Evolutionary conservation across 495 filamentous ascomycete species (phyloP).

Genomic region (Penicillium verhagenii): DNA sequence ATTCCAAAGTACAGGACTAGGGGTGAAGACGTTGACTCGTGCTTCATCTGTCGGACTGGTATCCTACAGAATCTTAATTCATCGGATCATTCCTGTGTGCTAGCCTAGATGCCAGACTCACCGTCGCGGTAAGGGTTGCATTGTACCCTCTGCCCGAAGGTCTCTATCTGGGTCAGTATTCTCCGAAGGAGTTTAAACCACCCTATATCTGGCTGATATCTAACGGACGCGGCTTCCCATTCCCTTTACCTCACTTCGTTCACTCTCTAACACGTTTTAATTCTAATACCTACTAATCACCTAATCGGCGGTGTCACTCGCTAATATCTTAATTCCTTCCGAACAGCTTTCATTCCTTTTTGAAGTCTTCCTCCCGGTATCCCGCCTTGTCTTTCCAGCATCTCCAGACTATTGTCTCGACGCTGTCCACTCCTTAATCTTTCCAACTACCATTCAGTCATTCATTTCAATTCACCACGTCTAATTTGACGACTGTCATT

Average conservation of each 20-base stretch:
- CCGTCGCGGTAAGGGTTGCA: slow-evolving; percentile 67
- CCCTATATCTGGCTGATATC: slow-evolving; percentile 25
- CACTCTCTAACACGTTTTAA: slow-evolving; percentile 8
- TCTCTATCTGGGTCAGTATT: slow-evolving; percentile 49
- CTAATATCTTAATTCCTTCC: slow-evolving; percentile 45
- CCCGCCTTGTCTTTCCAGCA: slow-evolving; percentile 37
- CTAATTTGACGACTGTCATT: slow-evolving; percentile 54
- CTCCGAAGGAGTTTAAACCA: slow-evolving; percentile 22
- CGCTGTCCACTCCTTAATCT: slow-evolving; percentile 44
- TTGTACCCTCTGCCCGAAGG: slow-evolving; percentile 50
- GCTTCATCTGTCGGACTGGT: slow-evolving; percentile 56
- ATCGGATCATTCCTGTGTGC: slow-evolving; percentile 51
- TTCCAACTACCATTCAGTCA: slow-evolving; percentile 58
- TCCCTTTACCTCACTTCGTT: slow-evolving; percentile 17
- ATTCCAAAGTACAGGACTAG: slow-evolving; percentile 53
- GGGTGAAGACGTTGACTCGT: slow-evolving; percentile 74
- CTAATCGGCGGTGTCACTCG: slow-evolving; percentile 15
- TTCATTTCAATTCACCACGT: slow-evolving; percentile 38
- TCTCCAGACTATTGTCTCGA: slow-evolving; percentile 37
- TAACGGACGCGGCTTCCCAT: slow-evolving; percentile 16
- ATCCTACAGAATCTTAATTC: slow-evolving; percentile 39
- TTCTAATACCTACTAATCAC: slow-evolving; percentile 13
- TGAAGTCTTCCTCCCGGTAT: slow-evolving; percentile 40
- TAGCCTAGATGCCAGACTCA: slow-evolving; percentile 55
- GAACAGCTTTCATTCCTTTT: slow-evolving; percentile 40